These are phyloP conservation scores for Trametes gibbosa DNA, from an alignment of 768 basidiomycete genomes.

Conservation along the genomic window DNA sequence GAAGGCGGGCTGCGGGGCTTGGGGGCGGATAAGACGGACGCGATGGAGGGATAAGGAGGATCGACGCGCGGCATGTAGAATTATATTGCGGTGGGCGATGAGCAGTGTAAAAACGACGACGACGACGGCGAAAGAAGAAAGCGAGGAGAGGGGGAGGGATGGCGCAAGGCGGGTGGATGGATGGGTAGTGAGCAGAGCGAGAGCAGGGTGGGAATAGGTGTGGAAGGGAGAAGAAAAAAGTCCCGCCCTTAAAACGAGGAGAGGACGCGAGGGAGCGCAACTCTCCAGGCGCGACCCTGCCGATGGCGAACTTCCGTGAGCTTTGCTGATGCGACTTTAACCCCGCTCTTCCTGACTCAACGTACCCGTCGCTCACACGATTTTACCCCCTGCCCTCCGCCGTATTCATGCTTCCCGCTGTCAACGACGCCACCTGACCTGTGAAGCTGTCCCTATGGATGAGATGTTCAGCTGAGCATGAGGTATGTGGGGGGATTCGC, in stretches of 20 bases:
- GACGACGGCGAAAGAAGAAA: background rate
- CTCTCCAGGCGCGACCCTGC: background rate
- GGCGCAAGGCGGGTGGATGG: background rate
- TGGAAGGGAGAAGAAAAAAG: background rate
- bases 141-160: background rate
- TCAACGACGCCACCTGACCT: no score
- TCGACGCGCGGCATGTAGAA: background rate
- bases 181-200: background rate
- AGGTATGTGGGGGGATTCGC: no score
- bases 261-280: background rate
- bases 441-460: no score
- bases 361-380: background rate
- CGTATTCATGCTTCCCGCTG: background rate
- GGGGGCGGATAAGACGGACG: background rate
- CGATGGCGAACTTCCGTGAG: background rate
- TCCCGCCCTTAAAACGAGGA: background rate
- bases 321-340: background rate
- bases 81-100: background rate
- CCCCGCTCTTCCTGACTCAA: background rate
- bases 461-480: no score
- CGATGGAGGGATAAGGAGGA: background rate
- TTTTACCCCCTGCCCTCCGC: background rate
- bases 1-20: background rate
- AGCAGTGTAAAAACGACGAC: background rate
- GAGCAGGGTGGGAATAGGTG: background rate